Conservation (phyloP, 2,329 filamentous ascomycete species). For the Hypoxylon sp. region DNA sequence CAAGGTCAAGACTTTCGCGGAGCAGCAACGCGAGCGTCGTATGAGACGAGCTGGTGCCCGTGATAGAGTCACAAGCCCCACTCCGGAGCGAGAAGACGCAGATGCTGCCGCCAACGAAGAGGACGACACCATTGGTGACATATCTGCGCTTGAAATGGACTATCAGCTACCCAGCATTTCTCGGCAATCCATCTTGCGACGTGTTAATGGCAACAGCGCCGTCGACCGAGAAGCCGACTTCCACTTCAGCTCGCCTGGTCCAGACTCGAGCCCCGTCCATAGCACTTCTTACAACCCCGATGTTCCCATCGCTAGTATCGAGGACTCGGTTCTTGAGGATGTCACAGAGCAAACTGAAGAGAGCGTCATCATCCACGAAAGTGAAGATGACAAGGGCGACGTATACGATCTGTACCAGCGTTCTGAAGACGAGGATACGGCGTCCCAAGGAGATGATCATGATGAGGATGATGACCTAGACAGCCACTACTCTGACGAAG, state of each 20-base stretch:
- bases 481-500: constrained; percentile 63
- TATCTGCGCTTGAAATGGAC: constrained; percentile 64
- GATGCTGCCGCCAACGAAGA: constrained; percentile 54
- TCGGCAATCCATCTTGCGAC: constrained; percentile 89
- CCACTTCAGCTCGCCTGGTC: constrained; percentile 68
- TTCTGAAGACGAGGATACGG: constrained; percentile 51
- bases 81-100: constrained; percentile 52
- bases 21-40: constrained; percentile 72
- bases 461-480: constrained; percentile 59
- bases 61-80: constrained; percentile 54
- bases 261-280: constrained; percentile 65
- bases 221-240: constrained; percentile 68
- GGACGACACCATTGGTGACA: constrained; percentile 67
- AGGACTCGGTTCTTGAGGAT: constrained; percentile 68
- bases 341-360: constrained; percentile 59
- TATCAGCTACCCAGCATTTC: constrained; percentile 83
- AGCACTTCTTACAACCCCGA: constrained; percentile 79
- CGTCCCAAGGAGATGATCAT: constrained; percentile 45
- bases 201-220: constrained; percentile 73
- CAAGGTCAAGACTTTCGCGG: constrained; percentile 62
- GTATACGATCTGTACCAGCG: constrained; percentile 73
- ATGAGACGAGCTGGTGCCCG: constrained; percentile 68
- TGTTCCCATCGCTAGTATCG: constrained; percentile 86
- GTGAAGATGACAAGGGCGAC: constrained; percentile 68
- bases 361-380: constrained; percentile 72